Evolutionary conservation across 768 basidiomycete genomes (phyloP).

Genomic region (Suillus plorans): DNA sequence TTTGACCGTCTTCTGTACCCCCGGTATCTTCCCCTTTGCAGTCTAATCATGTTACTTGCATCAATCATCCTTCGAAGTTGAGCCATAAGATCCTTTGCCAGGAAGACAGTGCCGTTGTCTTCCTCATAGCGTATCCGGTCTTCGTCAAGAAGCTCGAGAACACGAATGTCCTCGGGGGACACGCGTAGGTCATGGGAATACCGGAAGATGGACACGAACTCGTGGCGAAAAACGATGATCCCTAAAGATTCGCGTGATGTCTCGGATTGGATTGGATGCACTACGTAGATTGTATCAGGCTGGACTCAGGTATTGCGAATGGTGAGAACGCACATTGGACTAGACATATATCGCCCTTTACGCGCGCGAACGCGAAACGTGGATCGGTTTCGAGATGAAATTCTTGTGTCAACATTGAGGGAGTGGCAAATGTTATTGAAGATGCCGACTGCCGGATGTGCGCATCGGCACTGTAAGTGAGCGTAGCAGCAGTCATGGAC

Average conservation of each 20-base stretch:
- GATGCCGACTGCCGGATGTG: background rate
- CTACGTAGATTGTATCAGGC: background rate
- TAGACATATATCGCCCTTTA: conserved; percentile 28
- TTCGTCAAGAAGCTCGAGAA: conserved; percentile 52
- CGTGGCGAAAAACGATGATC: conserved; percentile 40
- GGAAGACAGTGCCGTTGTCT: conserved; percentile 58
- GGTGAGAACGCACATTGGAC: conserved; percentile 24
- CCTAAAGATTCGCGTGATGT: conserved; percentile 19
- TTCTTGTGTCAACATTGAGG: conserved; percentile 16
- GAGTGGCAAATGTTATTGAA: conserved; percentile 21
- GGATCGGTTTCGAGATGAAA: conserved; percentile 7
- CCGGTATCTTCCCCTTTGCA: conserved; percentile 7
- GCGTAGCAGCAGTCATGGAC: background rate
- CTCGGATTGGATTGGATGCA: conserved; percentile 5
- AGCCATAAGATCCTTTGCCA: conserved; percentile 45
- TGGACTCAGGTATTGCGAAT: background rate
- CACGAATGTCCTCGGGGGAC: conserved; percentile 37
- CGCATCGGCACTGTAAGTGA: background rate
- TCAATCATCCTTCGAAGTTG: conserved; percentile 30
- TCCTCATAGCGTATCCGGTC: conserved; percentile 52
- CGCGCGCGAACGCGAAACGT: conserved; percentile 39
- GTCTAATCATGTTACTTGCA: conserved; percentile 18
- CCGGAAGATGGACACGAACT: conserved; percentile 66
- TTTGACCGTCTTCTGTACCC: conserved; percentile 9
- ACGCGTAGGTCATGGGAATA: conserved; percentile 48